These are phyloP conservation scores for Scutellaria minor DNA, from an alignment of 257 asterid species.

Conservation along the genomic window DNA sequence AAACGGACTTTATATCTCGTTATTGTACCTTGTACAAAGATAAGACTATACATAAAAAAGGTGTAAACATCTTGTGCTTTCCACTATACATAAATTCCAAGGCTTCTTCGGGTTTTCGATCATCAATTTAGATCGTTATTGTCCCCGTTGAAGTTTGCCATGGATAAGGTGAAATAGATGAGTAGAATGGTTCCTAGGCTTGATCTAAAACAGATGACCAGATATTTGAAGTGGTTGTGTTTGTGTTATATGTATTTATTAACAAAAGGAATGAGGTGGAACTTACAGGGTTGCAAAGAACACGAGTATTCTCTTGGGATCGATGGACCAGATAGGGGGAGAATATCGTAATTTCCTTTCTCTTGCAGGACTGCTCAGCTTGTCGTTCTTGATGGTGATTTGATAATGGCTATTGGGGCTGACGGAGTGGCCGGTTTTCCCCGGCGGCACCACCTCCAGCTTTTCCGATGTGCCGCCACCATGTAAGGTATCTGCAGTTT, in stretches of 20 bases:
- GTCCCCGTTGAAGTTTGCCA: conserved; percentile 40
- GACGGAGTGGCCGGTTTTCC: conserved; percentile 39
- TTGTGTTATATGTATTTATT: too few relatives aligned
- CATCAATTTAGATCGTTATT: conserved; percentile 32
- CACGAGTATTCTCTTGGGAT: conserved; percentile 65
- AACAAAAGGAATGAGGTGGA: neutral
- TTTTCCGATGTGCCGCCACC: conserved; percentile 27
- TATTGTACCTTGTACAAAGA: conserved; percentile 23
- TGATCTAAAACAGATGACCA: conserved; percentile 46
- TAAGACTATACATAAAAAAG: conserved; percentile 12
- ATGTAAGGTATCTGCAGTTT: conserved; percentile 49
- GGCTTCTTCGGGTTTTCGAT: neutral
- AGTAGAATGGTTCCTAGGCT: conserved; percentile 67
- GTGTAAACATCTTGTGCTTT: conserved; percentile 31
- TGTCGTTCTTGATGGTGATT: conserved; percentile 53
- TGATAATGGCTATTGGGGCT: conserved; percentile 52
- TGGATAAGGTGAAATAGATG: conserved; percentile 60
- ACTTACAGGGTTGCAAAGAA: conserved; percentile 72
- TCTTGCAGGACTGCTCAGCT: conserved; percentile 32
- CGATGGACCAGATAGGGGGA: conserved; percentile 41
- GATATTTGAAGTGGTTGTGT: too few relatives aligned
- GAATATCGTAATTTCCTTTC: conserved; percentile 55
- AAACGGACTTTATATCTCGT: conserved; percentile 26
- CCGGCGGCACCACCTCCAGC: conserved; percentile 24
- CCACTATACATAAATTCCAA: neutral